Conservation (phyloP, 2,329 filamentous ascomycete genomes). For the Trichoderma arundinaceum region DNA sequence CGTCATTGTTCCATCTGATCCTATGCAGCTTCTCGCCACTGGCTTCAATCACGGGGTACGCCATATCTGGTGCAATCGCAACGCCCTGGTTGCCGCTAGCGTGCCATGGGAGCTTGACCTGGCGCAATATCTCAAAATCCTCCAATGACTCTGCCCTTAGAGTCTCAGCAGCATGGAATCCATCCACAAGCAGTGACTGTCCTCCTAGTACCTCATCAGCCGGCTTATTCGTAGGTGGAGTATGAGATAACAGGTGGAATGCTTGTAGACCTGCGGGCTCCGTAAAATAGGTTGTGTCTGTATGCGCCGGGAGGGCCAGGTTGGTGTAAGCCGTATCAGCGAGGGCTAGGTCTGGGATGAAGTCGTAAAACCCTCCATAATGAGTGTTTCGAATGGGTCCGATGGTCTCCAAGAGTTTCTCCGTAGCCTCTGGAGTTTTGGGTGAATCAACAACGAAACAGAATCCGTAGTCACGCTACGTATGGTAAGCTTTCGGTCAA, state of each 20-base stretch:
- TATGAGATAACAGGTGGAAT: constrained; percentile 84
- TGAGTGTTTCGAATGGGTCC: constrained; percentile 89
- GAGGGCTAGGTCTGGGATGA: constrained; percentile 83
- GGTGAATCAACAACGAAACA: constrained; percentile 77
- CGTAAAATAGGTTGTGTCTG: constrained; percentile 94
- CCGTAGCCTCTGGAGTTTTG: constrained; percentile 68
- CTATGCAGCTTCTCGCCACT: constrained; percentile 56
- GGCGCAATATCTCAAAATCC: constrained; percentile 64
- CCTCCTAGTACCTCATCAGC: constrained; percentile 64
- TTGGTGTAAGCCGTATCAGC: constrained; percentile 94
- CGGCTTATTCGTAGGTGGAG: constrained; percentile 49
- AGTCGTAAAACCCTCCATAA: constrained; percentile 82
- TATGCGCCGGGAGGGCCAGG: constrained; percentile 81
- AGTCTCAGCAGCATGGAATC: constrained; percentile 72
- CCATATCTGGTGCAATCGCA: constrained; percentile 72
- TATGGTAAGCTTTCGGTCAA: constrained; percentile 30
- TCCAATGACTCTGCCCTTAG: constrained; percentile 60
- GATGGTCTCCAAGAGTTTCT: constrained; percentile 78
- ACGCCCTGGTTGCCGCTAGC: constrained; percentile 89
- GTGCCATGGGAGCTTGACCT: constrained; percentile 71
- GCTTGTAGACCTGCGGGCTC: constrained; percentile 91
- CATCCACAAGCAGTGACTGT: constrained; percentile 82
- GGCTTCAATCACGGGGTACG: constrained; percentile 74
- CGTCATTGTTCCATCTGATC: constrained; percentile 92
- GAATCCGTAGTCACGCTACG: constrained; percentile 72